Base-by-base conservation (phyloP, 192 early-diverging fungal species). In the Podila horticola region DNA sequence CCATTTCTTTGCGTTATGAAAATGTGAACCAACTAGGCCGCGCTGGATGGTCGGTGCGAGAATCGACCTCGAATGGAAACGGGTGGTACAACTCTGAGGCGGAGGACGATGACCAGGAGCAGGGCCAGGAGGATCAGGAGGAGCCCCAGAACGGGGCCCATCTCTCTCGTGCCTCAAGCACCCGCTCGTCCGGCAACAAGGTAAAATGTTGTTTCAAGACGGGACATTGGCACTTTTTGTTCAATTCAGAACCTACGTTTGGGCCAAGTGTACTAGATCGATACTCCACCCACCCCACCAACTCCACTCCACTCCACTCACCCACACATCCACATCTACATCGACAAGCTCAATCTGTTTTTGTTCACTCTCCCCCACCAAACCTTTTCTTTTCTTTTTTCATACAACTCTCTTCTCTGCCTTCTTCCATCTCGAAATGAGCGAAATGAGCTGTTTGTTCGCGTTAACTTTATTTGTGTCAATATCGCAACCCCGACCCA, bases 81-180 rank as follows among this genome's bases (percentile, higher is more conserved):
- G 77, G 71, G 26, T 81, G 77, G 77, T 81, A 81, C 57, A 81
- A 81, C 30, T 81, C 77, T 15, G 77, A 81, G 29, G 71, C 71
- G 8, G 77, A 81, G 57, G 77, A 81, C 19, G 77, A 81, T 49
- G 77, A 81, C 5, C 71, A 73, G 17, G 22, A 60, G 31, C 65
- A 79, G 24, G 48, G 72, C 29, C 70, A 81, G 13, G 61, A 81
- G 48, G 71, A 81, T 13, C 70, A 79, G 57, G 75, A 71, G 5
- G 5, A 60, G 3, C 67, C 59, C 5, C 66, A 64, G 24, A 58
- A 50, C n/a, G 51, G 55, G 4, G 26, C 62, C 4, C 61, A 31
- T 26, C 50, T 79, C 17, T 79, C 75, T 7, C 75, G 75, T 64
- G 69, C 75, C 15, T 79, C 75, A 5, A 79, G 75, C 65, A 72